Conservation (phyloP, 306 rosid species). For the Trifolium repens region DNA sequence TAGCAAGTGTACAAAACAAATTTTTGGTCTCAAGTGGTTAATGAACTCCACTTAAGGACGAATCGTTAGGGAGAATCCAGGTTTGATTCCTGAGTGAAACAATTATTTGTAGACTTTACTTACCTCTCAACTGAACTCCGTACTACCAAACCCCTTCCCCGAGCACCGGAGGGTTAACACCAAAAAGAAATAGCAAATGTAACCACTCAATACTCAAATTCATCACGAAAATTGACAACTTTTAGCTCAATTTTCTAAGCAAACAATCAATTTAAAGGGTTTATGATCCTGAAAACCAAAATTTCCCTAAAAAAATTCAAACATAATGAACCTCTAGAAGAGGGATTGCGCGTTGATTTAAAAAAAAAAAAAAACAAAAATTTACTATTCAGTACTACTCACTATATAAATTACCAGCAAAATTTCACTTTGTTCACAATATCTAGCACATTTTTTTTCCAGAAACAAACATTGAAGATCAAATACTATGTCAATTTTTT, state of each 20-base stretch:
- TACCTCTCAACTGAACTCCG: too few relatives aligned
- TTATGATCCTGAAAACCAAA: conserved; percentile 17
- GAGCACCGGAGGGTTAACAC: too few relatives aligned
- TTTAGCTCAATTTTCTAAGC: conserved; percentile 1
- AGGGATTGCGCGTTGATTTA: neutral
- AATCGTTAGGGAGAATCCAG: too few relatives aligned
- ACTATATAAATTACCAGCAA: neutral
- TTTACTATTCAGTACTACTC: neutral
- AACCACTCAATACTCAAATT: neutral
- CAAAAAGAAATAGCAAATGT: neutral
- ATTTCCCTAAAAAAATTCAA: neutral
- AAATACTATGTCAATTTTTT: too few relatives aligned
- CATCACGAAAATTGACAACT: neutral
- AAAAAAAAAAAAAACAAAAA: too few relatives aligned
- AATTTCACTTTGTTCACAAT: too few relatives aligned
- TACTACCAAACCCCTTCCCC: too few relatives aligned
- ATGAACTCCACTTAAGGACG: too few relatives aligned
- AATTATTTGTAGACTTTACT: too few relatives aligned
- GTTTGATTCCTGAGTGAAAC: too few relatives aligned
- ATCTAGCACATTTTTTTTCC: conserved; percentile 1
- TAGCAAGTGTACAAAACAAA: neutral
- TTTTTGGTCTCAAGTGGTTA: too few relatives aligned
- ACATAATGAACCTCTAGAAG: neutral
- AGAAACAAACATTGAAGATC: conserved; percentile 12
- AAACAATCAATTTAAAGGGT: conserved; percentile 4